Evolutionary conservation across 1,139 yeast genomes (phyloP).

Genomic region (Geotrichum candidum): DNA sequence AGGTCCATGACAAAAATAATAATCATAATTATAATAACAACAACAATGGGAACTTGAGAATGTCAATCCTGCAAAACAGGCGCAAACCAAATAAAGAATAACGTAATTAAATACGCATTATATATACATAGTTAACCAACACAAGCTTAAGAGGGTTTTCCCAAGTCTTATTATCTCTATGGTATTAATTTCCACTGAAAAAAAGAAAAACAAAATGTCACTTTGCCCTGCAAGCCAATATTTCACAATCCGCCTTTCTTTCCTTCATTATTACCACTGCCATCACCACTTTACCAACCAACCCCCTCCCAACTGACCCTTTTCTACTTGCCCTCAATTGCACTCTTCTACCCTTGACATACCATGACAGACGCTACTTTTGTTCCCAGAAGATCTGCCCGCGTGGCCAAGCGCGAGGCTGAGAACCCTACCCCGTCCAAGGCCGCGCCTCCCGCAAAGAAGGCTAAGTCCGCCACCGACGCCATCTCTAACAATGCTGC

Average conservation of each 20-base stretch:
- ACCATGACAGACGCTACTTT: conserved; percentile 14
- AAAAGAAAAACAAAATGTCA: background rate
- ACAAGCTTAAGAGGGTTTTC: background rate
- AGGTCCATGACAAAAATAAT: too few species aligned
- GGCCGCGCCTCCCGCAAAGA: conserved; percentile 8
- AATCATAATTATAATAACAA: too few species aligned
- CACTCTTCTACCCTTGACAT: background rate
- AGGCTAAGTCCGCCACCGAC: conserved; percentile 8
- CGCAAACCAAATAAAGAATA: too few species aligned
- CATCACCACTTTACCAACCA: background rate
- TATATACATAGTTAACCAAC: too few species aligned
- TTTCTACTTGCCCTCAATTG: background rate
- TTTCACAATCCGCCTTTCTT: background rate
- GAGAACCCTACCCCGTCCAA: conserved; percentile 10
- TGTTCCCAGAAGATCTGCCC: conserved; percentile 17
- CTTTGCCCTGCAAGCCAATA: background rate
- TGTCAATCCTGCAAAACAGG: too few species aligned
- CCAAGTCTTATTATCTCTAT: background rate
- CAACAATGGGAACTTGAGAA: too few species aligned
- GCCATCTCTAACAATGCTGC: background rate
- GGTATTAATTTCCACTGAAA: background rate
- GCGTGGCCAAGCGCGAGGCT: conserved; percentile 18
- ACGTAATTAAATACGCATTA: too few species aligned
- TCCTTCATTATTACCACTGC: background rate
- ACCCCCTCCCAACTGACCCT: background rate